Base-by-base conservation (phyloP, 2,329 filamentous ascomycete species). In the Fusarium armeniacum region DNA sequence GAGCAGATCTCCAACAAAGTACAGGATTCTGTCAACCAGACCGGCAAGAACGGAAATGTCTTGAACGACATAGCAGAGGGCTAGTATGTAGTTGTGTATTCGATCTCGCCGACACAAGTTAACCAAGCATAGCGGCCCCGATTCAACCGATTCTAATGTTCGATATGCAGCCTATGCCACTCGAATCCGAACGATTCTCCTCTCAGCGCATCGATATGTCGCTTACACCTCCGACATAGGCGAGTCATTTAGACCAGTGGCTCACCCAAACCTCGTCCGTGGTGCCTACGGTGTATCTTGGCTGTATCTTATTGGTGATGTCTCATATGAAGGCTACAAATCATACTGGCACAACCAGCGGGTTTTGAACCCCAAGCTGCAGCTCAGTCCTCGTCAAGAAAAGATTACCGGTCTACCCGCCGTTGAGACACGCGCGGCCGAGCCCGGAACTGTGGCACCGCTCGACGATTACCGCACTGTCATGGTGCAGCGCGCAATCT, bases 171-270 rank as follows among this genome's bases (percentile, higher is more conserved):
- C 92, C 73, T 99, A 99, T 81, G 93, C 93, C 49, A 89, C 90
- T 64, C 90, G 96, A 50, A 83, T 96, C 67, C 90, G 93, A 66
- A 97, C 94, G 10, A 92, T 98, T 71, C 89, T 99, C 76, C 84
- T 94, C 73, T 93, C 92, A 18, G 94, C 94, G 6, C 96, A 98
- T 76, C 91, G 96, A 76, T 99, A 99, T 77, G 94, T 99, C 50
- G 96, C 96, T 59, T 99, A 99, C 79, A 98, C 96, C 0, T 94
- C 91, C 22, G 95, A 98, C 76, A 95, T 99, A 69, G 96, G 96
- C 78, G 96, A 99, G 81, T 97, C 93, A 0, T 99, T 99, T 81
- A 89, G 96, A 3, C 96, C 96, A 0, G 87, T 99, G 40, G 94
- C 95, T 6, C 94, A 98, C 77, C 95, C 94, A 0, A 90, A 86